Base-by-base conservation (phyloP, 164 flowering plant species). In the Annona cherimola region DNA sequence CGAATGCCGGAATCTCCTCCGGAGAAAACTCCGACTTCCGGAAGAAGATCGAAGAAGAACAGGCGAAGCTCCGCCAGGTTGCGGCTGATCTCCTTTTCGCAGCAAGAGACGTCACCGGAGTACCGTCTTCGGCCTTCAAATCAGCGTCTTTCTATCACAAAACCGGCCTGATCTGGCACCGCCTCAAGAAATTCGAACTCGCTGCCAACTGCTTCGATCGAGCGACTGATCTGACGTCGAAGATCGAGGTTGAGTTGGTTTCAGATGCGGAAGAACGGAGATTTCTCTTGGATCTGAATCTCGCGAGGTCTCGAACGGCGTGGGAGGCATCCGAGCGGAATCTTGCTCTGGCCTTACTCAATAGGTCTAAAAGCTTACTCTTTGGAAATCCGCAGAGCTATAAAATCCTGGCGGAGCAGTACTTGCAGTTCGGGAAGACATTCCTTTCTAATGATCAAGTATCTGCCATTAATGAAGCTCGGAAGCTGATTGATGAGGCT, bases 401-500 rank as follows among this genome's bases (percentile, higher is more conserved):
- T 73, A 81, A 67, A 61, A 72, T 78, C 39, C 82, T 96, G 2
- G 94, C 90, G 18, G 83, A 79, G 59, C 92, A 89, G 84, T 96
- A 84, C 66, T 69, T 96, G 77, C 44, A 59, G 19, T 92, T 93
- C 50, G 97, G 92, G 1, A 96, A 93, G 76, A 73, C 74, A 20
- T 20, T 81, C 12, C 70, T 91, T 42, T 71, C 88, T 2, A 76
- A 66, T 11, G 76, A 81, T n/a, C 82, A 83, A 26, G 74, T 1
- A 62, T 70, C 73, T 0, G 68, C 55, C n/a, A 72, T 78, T 1
- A 78, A 62, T 45, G 92, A 90, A 42, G 90, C 94, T 5, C 57
- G 89, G 82, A 96, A 84, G 80, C 79, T 93, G 74, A 82, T 96
- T 90, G 89, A 88, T 71, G 98, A 96, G 63, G 92, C 90, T 1